Percentiles rank a stretch among this genome's conserved stretches.
Evolutionary conservation across 768 basidiomycete species (phyloP).

Genomic region (Amanita muscaria): DNA sequence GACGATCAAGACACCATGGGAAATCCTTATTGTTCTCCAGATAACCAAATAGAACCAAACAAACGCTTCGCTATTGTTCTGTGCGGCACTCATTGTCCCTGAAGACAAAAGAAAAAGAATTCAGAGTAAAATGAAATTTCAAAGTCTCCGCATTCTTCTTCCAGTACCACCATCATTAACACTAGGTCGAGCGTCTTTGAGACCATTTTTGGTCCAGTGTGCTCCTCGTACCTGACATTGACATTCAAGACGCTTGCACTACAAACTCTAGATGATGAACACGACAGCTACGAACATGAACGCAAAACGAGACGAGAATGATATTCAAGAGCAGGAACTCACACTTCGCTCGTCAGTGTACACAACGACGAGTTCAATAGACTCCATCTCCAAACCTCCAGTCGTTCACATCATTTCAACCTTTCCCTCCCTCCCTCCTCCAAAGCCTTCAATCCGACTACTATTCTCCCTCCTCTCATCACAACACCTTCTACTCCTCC

Average conservation of each 20-base stretch:
- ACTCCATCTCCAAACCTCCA: background rate
- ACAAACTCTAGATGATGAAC: background rate
- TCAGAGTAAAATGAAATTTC: no score
- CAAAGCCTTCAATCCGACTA: conserved; percentile 19
- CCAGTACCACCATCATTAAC: no score
- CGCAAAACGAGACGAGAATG: conserved; percentile 6
- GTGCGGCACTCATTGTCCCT: background rate
- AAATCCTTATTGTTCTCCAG: conserved; percentile 6
- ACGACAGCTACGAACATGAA: background rate
- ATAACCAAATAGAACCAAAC: background rate
- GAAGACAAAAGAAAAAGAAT: background rate
- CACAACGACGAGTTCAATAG: conserved; percentile 1
- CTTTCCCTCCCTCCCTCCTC: conserved; percentile 5
- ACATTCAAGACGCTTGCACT: no score
- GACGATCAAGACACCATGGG: background rate
- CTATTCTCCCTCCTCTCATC: conserved; percentile 61
- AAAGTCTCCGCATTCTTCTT: no score
- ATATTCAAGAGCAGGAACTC: conserved; percentile 16
- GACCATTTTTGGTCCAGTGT: no score
- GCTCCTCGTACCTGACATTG: no score
- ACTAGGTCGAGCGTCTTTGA: no score
- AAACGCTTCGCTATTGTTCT: background rate
- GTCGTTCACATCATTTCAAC: background rate
- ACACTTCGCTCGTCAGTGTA: conserved; percentile 19
- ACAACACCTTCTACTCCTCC: conserved; percentile 47